Evolutionary conservation across 2,329 filamentous ascomycete species (phyloP).

Genomic region (Diaporthe velutina): DNA sequence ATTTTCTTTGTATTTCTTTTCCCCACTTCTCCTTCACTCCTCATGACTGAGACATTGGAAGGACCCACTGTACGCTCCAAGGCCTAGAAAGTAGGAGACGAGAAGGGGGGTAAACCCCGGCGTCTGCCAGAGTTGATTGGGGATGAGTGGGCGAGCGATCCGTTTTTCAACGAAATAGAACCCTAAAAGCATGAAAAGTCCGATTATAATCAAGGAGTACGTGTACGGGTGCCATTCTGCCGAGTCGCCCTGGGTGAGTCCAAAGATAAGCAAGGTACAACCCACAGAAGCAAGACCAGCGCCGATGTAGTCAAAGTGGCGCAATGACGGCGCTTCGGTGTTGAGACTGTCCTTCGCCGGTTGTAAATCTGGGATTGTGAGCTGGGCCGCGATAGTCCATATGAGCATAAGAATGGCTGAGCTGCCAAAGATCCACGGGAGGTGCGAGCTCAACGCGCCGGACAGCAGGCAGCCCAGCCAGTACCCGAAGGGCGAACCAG

Average conservation of each 20-base stretch:
- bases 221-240: conserved; percentile 6
- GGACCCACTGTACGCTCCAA: not conserved
- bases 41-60: too few relatives aligned
- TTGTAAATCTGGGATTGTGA: not conserved
- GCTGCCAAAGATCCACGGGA: not conserved
- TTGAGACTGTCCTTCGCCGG: not conserved
- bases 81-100: not conserved
- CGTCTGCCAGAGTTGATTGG: not conserved
- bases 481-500: not conserved
- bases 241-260: conserved; percentile 17
- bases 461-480: conserved; percentile 1
- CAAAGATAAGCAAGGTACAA: conserved; percentile 1
- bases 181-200: not conserved
- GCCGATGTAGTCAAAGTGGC: not conserved
- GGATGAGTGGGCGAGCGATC: not conserved
- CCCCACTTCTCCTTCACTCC: too few relatives aligned
- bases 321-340: not conserved
- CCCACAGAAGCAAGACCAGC: not conserved
- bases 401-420: not conserved
- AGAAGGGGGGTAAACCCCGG: not conserved
- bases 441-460: not conserved
- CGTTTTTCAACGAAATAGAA: not conserved
- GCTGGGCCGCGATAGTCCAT: not conserved
- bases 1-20: too few relatives aligned
- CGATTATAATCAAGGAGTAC: not conserved